A percentile compares a stretch with the other conserved stretches of the same genome.
These are phyloP conservation scores for Coemansia sp. DNA, from an alignment of 192 early-diverging fungal genomes.

Conservation along the genomic window DNA sequence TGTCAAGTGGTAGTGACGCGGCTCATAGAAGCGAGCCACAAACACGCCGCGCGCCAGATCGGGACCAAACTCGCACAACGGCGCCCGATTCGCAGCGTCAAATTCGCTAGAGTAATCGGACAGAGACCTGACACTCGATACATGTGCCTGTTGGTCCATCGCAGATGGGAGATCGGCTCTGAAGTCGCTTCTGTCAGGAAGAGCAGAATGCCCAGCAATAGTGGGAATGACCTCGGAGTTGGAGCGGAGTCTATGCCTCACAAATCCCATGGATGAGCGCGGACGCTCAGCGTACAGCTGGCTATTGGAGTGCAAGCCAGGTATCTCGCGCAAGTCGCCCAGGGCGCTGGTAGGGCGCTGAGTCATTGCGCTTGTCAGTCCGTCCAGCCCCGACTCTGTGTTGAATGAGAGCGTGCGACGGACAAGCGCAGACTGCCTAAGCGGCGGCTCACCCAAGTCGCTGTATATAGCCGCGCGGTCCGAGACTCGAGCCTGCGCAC, in stretches of 20 bases:
- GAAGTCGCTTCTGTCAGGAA: background rate
- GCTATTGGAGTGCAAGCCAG: background rate
- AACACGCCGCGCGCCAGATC: constrained; percentile 18
- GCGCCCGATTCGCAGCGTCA: background rate
- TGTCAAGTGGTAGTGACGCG: constrained; percentile 12
- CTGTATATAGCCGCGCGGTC: constrained; percentile 23
- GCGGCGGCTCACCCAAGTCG: constrained; percentile 2
- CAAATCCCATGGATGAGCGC: constrained; percentile 28
- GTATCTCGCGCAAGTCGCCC: constrained; percentile 4
- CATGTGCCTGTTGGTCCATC: background rate
- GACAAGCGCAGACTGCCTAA: background rate
- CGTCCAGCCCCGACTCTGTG: constrained; percentile 4
- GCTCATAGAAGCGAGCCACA: constrained; percentile 17
- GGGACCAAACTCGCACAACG: constrained; percentile 16
- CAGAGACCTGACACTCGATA: constrained; percentile 1
- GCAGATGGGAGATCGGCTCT: background rate
- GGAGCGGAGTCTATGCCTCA: background rate
- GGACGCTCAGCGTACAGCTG: constrained; percentile 11
- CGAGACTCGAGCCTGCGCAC: constrained; percentile 16
- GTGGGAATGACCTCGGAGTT: constrained; percentile 3
- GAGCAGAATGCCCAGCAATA: background rate
- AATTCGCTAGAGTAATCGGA: constrained; percentile 1
- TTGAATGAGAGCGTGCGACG: constrained; percentile 21
- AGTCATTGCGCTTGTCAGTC: background rate
- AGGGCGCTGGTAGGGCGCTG: constrained; percentile 17